phyloP scores from a whole-genome alignment of 2,329 filamentous ascomycete genomes.

The Claviceps citrina region DNA sequence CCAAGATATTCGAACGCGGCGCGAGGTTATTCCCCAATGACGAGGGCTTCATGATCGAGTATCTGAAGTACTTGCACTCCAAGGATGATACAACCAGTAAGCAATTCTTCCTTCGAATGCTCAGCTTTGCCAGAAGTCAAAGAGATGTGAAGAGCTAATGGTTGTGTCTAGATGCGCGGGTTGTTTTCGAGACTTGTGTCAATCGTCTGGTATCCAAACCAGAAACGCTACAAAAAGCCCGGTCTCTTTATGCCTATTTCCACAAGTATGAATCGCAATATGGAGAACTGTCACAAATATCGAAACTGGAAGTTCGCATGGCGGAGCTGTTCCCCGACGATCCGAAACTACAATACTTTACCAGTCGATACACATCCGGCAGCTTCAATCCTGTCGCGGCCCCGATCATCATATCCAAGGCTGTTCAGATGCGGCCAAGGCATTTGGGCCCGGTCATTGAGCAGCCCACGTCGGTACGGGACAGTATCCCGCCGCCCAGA shows the following conservation, averaged over 20 bases:
- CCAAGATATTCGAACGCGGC: conserved; percentile 90
- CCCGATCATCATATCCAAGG: conserved; percentile 70
- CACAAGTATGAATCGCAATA: conserved; percentile 92
- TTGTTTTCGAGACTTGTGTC: conserved; percentile 90
- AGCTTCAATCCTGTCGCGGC: conserved; percentile 70
- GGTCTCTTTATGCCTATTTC: conserved; percentile 78
- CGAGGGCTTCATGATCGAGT: conserved; percentile 84
- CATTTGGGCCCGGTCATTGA: conserved; percentile 39
- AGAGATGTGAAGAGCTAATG: conserved; percentile 8
- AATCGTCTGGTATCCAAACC: conserved; percentile 65
- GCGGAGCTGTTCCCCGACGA: conserved; percentile 84
- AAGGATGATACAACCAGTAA: conserved; percentile 87
- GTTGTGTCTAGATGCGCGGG: conserved; percentile 57
- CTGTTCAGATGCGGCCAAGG: conserved; percentile 58
- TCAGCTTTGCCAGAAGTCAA: background rate
- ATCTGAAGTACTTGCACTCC: conserved; percentile 84
- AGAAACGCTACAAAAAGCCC: conserved; percentile 58
- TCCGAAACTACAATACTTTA: conserved; percentile 59
- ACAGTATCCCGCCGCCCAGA: conserved; percentile 26
- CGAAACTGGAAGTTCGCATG: conserved; percentile 86
- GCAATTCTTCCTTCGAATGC: conserved; percentile 19
- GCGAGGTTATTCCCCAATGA: conserved; percentile 88
- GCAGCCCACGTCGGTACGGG: conserved; percentile 27
- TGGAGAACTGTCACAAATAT: conserved; percentile 80
- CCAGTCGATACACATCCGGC: conserved; percentile 53